Evolutionary conservation across 345 rosid genomes (phyloP).

Genomic region (Triadica sebifera): DNA sequence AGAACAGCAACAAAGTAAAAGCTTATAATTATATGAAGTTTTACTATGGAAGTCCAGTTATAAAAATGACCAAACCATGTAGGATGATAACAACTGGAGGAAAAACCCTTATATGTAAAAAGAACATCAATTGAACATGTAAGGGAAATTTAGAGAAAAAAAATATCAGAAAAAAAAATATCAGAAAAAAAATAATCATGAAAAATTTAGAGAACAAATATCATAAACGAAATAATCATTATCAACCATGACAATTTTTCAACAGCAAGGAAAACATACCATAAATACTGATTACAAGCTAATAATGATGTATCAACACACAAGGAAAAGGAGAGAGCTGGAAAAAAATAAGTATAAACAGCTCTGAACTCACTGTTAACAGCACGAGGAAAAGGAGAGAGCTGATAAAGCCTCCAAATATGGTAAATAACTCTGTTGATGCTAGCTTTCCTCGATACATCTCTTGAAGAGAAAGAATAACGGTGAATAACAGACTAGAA

Average conservation of each 20-base stretch:
- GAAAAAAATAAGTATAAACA: neutral
- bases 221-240: neutral
- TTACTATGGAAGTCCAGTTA: neutral
- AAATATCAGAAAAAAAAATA: neutral
- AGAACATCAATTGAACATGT: neutral
- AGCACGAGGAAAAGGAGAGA: slow-evolving; percentile 73
- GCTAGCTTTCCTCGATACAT: slow-evolving; percentile 74
- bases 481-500: slow-evolving; percentile 54
- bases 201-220: neutral
- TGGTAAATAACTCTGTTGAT: slow-evolving; percentile 72
- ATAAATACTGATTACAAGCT: neutral
- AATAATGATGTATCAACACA: neutral
- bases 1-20: slow-evolving; percentile 18
- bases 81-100: neutral
- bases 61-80: neutral
- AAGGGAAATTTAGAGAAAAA: neutral
- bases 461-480: slow-evolving; percentile 71
- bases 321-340: no score
- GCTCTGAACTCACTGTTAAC: slow-evolving; percentile 51
- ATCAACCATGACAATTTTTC: neutral
- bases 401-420: slow-evolving; percentile 83
- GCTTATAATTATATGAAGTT: neutral
- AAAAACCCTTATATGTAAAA: neutral
- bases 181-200: neutral
- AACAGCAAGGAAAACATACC: neutral